Percentiles rank a stretch among this genome's conserved stretches.
Conservation (phyloP, 768 basidiomycete species). For the Artomyces pyxidatus region DNA sequence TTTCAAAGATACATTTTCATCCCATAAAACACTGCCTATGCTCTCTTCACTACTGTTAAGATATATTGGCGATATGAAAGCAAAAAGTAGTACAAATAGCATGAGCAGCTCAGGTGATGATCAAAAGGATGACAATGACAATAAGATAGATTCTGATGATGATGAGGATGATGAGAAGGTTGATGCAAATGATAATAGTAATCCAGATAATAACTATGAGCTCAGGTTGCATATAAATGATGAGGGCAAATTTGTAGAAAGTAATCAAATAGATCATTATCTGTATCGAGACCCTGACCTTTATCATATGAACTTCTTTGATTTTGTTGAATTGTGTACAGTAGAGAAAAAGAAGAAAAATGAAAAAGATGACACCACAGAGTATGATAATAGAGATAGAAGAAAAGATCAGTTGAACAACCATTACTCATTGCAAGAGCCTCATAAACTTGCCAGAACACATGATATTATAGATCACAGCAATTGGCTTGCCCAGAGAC, state of each 20-base stretch:
- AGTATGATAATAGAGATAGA: not conserved
- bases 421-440: not conserved
- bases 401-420: not conserved
- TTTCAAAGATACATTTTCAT: constrained; percentile 18
- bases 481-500: not conserved
- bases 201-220: not conserved
- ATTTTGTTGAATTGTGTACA: constrained; percentile 16
- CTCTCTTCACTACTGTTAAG: constrained; percentile 14
- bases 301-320: constrained; percentile 20
- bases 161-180: not conserved
- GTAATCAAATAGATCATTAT: constrained; percentile 25
- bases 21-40: constrained; percentile 24
- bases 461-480: constrained; percentile 11
- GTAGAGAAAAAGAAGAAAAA: not conserved
- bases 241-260: constrained; percentile 10
- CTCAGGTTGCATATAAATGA: not conserved
- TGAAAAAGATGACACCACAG: constrained; percentile 6
- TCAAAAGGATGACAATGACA: not conserved
- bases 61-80: constrained; percentile 1
- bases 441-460: constrained; percentile 5
- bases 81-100: too few relatives aligned
- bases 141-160: not conserved
- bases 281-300: constrained; percentile 13
- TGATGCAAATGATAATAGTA: not conserved
- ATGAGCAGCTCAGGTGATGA: not conserved